Conservation (phyloP, 495 filamentous ascomycete genomes). For the Trichoderma gamsii region DNA sequence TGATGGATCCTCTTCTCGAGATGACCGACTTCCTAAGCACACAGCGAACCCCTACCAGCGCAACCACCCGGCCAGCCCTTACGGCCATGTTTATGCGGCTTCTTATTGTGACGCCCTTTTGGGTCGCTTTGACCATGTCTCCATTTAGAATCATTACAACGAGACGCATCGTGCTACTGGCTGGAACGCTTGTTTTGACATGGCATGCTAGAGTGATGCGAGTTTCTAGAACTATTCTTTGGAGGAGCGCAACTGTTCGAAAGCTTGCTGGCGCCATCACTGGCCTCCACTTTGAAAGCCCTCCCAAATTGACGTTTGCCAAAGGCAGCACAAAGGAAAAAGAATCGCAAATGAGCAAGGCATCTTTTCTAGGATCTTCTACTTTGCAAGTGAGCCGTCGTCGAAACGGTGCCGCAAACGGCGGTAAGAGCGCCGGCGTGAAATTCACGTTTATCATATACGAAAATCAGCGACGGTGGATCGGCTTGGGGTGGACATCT, state of each 20-base stretch:
- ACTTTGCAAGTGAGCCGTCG: slow-evolving; percentile 4
- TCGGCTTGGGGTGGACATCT: slow-evolving; percentile 91
- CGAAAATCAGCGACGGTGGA: slow-evolving; percentile 94
- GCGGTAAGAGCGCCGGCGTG: slow-evolving; percentile 60
- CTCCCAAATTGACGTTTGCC: slow-evolving; percentile 12
- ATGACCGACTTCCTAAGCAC: slow-evolving; percentile 92
- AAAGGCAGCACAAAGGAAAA: slow-evolving; percentile 16
- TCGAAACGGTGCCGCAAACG: slow-evolving; percentile 19
- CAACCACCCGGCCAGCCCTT: slow-evolving; percentile 86
- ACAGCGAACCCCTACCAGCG: slow-evolving; percentile 82
- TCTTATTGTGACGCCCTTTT: slow-evolving; percentile 76
- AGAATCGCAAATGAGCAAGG: slow-evolving; percentile 35
- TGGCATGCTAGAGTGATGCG: slow-evolving; percentile 88
- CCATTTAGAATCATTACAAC: slow-evolving; percentile 83
- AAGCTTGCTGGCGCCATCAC: slow-evolving; percentile 61
- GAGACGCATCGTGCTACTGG: slow-evolving; percentile 67
- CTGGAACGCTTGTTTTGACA: slow-evolving; percentile 76
- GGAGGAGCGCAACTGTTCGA: slow-evolving; percentile 75
- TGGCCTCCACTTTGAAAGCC: slow-evolving; percentile 62
- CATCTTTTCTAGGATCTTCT: slow-evolving; percentile 17
- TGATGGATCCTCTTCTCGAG: slow-evolving; percentile 80
- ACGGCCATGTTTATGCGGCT: slow-evolving; percentile 87
- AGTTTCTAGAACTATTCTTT: slow-evolving; percentile 80
- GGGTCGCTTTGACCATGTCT: slow-evolving; percentile 75
- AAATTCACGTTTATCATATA: slow-evolving; percentile 93